phyloP scores from a whole-genome alignment of 345 rosid species.

The Garcia nutans region DNA sequence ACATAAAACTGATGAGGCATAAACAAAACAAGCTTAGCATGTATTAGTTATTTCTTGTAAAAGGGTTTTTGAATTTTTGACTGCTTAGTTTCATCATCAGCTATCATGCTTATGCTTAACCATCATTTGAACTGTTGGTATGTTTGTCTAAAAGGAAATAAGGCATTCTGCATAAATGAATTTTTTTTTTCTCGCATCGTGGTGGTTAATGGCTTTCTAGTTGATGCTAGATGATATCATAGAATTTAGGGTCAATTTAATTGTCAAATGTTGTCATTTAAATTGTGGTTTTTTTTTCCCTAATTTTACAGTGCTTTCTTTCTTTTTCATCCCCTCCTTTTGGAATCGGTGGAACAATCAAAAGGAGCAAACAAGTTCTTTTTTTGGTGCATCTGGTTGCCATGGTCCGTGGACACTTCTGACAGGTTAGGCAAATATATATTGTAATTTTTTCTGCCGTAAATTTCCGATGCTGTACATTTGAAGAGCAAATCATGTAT shows the following conservation, averaged over 20 bases:
- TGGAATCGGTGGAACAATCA: conserved; percentile 37
- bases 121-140: not conserved
- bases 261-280: not conserved
- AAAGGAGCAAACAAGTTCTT: conserved; percentile 28
- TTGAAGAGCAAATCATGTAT: conserved; percentile 17
- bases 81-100: not conserved
- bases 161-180: not conserved
- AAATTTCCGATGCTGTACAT: conserved; percentile 17
- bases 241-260: not conserved
- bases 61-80: not conserved
- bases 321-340: conserved; percentile 10
- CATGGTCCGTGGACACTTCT: conserved; percentile 7
- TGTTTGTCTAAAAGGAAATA: not conserved
- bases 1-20: no score
- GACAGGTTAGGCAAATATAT: conserved; percentile 52
- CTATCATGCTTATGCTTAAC: not conserved
- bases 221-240: not conserved
- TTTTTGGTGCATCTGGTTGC: conserved; percentile 30
- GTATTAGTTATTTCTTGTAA: not conserved
- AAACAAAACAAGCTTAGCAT: not conserved
- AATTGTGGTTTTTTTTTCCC: not conserved
- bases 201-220: not conserved
- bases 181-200: not conserved
- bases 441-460: not conserved
- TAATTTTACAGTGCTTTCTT: conserved; percentile 11